Base-by-base conservation (phyloP, 177 flowering plant species). In the Vitis hybrid region DNA sequence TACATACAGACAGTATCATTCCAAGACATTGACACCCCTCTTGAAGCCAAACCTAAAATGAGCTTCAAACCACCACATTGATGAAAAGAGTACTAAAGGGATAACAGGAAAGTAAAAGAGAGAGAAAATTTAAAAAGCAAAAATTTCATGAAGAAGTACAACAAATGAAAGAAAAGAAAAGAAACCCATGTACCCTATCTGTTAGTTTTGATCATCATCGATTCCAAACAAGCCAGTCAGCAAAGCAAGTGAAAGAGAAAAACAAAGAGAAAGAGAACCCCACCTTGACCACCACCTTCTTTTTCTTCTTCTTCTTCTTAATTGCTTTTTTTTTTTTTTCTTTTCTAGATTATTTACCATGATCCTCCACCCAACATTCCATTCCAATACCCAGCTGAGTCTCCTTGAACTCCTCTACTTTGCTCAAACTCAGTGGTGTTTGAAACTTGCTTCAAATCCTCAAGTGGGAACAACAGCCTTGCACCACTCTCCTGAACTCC, bases 281-380 rank as follows among this genome's bases (percentile, higher is more conserved):
- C 46, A 5, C 7, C 46, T 41, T 41, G 3, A 8, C 76, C 69
- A 60, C 57, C 63, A 58, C 30, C 55, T 53, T 17, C 59, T 13
- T 49, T 58, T 59, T 20, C 58, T 51, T 18, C 49, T 60, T 17
- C 35, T 13, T 14, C 46, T 10, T 18, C 11, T 8, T 53, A 24
- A 7, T 65, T 27, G n/a, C 46, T 59, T 13, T 66, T 32, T 20
- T 63, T 17, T 30, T 63, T 13, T 32, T 20, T 20, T 17, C 24
- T 24, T 24, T 24, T 27, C 30, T 50, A 11, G 17, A 52, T 52
- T 13, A 11, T 18, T 74, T 53, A 74, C 82, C 80, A 79, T 57
- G 79, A 73, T 70, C 83, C 80, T 51, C 81, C 85, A 24, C 81
- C 80, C 18, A 83, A 50, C 79, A 80, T 66, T 20, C 85, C 83